Evolutionary conservation across 2,329 filamentous ascomycete genomes (phyloP).

Genomic region (Nothopassalora personata): DNA sequence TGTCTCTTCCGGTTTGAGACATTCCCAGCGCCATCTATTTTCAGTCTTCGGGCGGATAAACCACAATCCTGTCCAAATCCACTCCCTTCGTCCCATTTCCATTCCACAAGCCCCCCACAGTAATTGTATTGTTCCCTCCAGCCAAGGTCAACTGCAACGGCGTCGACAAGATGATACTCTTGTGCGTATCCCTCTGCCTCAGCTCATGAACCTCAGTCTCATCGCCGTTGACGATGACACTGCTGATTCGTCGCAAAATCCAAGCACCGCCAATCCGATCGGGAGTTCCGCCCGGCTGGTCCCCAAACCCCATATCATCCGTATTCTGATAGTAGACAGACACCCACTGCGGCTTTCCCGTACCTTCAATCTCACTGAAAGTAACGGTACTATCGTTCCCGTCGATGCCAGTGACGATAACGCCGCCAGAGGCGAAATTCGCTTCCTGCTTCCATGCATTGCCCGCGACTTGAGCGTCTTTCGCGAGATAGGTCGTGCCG

Average conservation of each 20-base stretch:
- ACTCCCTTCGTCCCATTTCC: slow-evolving; percentile 54
- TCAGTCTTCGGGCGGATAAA: slow-evolving; percentile 50
- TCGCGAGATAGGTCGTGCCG: slow-evolving; percentile 46
- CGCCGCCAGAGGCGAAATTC: slow-evolving; percentile 45
- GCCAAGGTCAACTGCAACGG: slow-evolving; percentile 51
- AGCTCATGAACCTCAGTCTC: slow-evolving; percentile 47
- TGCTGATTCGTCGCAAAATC: slow-evolving; percentile 56
- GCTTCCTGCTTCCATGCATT: slow-evolving; percentile 53
- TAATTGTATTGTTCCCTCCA: slow-evolving; percentile 55
- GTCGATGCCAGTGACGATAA: slow-evolving; percentile 50
- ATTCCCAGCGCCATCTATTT: background rate
- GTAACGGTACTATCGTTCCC: slow-evolving; percentile 53
- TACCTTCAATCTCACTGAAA: slow-evolving; percentile 46
- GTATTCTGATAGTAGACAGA: slow-evolving; percentile 57
- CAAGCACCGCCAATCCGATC: slow-evolving; percentile 57
- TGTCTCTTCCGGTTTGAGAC: background rate
- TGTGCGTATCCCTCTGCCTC: slow-evolving; percentile 53
- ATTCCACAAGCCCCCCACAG: slow-evolving; percentile 53
- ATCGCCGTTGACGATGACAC: slow-evolving; percentile 54
- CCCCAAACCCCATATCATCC: slow-evolving; percentile 57
- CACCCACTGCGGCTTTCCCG: slow-evolving; percentile 51
- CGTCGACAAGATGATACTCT: slow-evolving; percentile 55
- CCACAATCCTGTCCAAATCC: slow-evolving; percentile 55
- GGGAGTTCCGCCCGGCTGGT: slow-evolving; percentile 49
- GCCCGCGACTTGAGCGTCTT: slow-evolving; percentile 43